A percentile compares a stretch with the other conserved stretches of the same genome.
Evolutionary conservation across 2,329 filamentous ascomycete genomes (phyloP).

Genomic region (Penicillium sp.): DNA sequence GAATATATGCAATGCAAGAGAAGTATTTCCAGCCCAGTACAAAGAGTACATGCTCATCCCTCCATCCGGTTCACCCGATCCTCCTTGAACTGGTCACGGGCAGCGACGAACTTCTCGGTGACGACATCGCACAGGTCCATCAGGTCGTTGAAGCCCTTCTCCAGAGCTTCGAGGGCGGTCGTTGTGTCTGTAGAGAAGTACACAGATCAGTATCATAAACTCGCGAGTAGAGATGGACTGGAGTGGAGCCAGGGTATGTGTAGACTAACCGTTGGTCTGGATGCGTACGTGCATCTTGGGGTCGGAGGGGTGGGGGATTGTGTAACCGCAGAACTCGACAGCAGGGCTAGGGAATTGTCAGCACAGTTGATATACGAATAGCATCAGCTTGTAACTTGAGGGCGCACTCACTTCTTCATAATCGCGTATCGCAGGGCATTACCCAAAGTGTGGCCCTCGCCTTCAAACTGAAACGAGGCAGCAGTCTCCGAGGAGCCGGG

Average conservation of each 20-base stretch:
- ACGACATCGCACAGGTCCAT: slow-evolving; percentile 93
- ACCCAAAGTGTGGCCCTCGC: slow-evolving; percentile 92
- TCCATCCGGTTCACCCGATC: slow-evolving; percentile 38
- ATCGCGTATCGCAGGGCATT: slow-evolving; percentile 94
- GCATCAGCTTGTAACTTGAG: not conserved
- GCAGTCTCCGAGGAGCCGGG: slow-evolving; percentile 81
- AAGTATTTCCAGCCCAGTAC: not conserved
- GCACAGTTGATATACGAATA: not conserved
- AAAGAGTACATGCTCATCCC: slow-evolving; percentile 23
- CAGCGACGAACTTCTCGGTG: slow-evolving; percentile 78
- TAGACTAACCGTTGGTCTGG: slow-evolving; percentile 82
- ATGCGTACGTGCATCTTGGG: slow-evolving; percentile 96
- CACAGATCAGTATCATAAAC: not conserved
- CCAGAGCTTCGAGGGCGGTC: slow-evolving; percentile 79
- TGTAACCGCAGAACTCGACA: slow-evolving; percentile 97
- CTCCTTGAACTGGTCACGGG: slow-evolving; percentile 63
- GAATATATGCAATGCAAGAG: slow-evolving; percentile 7
- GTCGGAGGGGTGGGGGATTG: slow-evolving; percentile 95
- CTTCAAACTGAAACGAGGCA: slow-evolving; percentile 91
- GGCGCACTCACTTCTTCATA: slow-evolving; percentile 84
- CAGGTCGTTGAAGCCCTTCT: slow-evolving; percentile 86
- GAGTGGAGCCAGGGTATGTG: not conserved
- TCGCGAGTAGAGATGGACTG: not conserved
- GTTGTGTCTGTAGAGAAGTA: slow-evolving; percentile 64
- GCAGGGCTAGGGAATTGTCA: slow-evolving; percentile 66